These are phyloP conservation scores for Eremochloa ophiuroides DNA, from an alignment of 176 grass and related monocot species.

Conservation along the genomic window DNA sequence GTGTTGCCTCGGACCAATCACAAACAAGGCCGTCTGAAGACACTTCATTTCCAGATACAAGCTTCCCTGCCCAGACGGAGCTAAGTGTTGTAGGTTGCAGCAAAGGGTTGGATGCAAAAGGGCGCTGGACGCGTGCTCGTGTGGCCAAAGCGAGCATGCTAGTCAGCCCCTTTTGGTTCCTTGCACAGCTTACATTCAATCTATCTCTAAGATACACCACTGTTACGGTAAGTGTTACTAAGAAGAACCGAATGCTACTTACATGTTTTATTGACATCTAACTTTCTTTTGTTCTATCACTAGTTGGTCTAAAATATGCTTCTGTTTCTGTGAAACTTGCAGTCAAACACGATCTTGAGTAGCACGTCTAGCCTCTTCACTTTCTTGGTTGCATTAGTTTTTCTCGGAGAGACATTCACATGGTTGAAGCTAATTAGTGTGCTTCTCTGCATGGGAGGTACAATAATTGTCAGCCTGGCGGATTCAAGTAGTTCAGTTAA, in stretches of 20 bases:
- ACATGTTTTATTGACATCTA: neutral
- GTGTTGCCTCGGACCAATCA: constrained; percentile 7
- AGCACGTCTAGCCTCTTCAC: constrained; percentile 98
- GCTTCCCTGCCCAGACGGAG: constrained; percentile 5
- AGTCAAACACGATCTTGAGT: constrained; percentile 99
- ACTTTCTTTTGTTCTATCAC: neutral
- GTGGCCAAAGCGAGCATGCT: constrained; percentile 81
- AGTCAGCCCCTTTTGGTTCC: constrained; percentile 95
- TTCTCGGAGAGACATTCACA: constrained; percentile 90
- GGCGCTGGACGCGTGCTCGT: constrained; percentile 78
- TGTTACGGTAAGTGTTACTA: constrained; percentile 66
- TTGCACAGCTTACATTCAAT: constrained; percentile 80
- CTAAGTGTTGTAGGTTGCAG: constrained; percentile 5
- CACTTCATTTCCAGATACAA: neutral
- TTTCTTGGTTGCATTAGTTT: constrained; percentile 83
- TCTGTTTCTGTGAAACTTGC: constrained; percentile 32
- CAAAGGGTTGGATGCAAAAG: constrained; percentile 79
- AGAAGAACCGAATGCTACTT: neutral
- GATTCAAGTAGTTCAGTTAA: constrained; percentile 61
- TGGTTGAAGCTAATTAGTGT: constrained; percentile 90
- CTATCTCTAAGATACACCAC: constrained; percentile 46
- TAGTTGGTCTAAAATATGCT: neutral
- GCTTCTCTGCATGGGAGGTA: constrained; percentile 95
- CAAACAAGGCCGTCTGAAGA: constrained; percentile 8
- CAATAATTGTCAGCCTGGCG: constrained; percentile 85